phyloP scores from a whole-genome alignment of 2,329 filamentous ascomycete genomes.

The Coleophoma eucalyptorum region DNA sequence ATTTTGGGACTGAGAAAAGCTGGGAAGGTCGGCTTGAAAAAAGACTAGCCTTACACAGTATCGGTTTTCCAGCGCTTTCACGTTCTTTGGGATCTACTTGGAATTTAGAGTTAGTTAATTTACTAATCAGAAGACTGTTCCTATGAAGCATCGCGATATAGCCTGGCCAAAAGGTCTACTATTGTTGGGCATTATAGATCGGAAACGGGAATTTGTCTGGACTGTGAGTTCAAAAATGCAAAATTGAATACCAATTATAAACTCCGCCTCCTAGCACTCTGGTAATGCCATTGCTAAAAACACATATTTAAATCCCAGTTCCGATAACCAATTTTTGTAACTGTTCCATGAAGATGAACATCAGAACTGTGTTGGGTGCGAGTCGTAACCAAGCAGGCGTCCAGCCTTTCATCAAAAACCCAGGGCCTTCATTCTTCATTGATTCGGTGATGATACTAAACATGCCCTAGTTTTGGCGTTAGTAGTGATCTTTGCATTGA shows the following conservation, averaged over 20 bases:
- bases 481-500: not conserved
- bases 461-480: conserved; percentile 23
- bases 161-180: no score
- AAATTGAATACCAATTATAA: no score
- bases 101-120: no score
- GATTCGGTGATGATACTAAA: conserved; percentile 29
- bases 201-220: no score
- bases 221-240: no score
- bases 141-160: no score
- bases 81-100: no score
- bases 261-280: no score
- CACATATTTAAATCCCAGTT: conserved; percentile 5
- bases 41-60: not conserved
- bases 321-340: conserved; percentile 27
- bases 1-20: conserved; percentile 33
- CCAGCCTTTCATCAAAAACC: conserved; percentile 43
- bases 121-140: no score
- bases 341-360: conserved; percentile 43
- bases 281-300: no score
- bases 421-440: conserved; percentile 33
- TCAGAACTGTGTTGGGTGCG: conserved; percentile 41
- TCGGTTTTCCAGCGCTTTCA: no score
- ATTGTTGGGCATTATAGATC: no score
- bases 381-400: conserved; percentile 40
- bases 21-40: conserved; percentile 31